Evolutionary conservation across 1,139 yeast species (phyloP).

Genomic region (Blastobotrys arbuscula): DNA sequence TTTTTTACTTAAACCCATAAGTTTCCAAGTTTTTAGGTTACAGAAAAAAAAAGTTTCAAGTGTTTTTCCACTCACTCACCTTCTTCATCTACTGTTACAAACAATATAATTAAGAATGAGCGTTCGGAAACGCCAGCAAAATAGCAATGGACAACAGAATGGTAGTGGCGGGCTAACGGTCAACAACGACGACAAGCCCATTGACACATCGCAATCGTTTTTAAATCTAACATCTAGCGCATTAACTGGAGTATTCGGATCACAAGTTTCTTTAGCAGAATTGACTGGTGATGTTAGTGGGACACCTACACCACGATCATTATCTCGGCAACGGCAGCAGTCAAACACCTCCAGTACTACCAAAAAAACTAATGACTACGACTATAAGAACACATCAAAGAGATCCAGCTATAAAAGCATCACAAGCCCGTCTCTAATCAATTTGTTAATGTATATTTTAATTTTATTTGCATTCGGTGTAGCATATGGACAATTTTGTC

Average conservation of each 20-base stretch:
- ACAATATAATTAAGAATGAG: no score
- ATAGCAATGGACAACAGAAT: neutral
- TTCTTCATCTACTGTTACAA: no score
- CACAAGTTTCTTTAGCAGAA: slow-evolving; percentile 35
- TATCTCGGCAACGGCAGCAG: neutral
- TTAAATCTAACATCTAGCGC: slow-evolving; percentile 30
- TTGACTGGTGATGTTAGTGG: slow-evolving; percentile 32
- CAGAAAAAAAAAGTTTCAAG: no score
- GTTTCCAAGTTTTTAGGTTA: no score
- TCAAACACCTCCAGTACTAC: neutral
- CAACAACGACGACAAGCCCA: no score
- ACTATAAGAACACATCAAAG: neutral
- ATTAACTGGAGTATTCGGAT: slow-evolving; percentile 36
- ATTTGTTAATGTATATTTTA: slow-evolving; percentile 20
- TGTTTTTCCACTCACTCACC: no score
- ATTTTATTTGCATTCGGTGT: slow-evolving; percentile 32
- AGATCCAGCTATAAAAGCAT: no score
- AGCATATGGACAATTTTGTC: slow-evolving; percentile 32
- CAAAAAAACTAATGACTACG: neutral
- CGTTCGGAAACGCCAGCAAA: neutral
- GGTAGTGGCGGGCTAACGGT: no score
- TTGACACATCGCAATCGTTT: slow-evolving; percentile 18
- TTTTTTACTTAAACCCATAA: no score
- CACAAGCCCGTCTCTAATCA: slow-evolving; percentile 22
- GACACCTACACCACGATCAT: slow-evolving; percentile 1